Evolutionary conservation across 306 rosid species (phyloP), one percentile per base, ranked within the genome.

Genomic region (Ceratonia siliqua): DNA sequence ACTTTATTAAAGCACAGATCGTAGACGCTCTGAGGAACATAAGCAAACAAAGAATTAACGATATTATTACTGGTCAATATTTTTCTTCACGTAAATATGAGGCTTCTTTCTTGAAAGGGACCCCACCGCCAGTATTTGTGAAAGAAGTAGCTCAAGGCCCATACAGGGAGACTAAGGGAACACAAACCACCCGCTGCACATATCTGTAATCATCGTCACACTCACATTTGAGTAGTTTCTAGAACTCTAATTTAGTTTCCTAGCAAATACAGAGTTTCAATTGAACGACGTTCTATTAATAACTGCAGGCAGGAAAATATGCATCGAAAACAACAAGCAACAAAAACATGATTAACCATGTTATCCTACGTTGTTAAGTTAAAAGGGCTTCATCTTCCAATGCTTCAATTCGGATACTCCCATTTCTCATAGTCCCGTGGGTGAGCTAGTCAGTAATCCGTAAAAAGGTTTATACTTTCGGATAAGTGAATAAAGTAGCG

Each of bases 11-110:
- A 56, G 15, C 7, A 30, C 49, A n/a, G 49, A 57, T 24, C 62
- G 46, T 13, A 27, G 50, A 50, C 22, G 49, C 58, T 50, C 46
- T 5, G 17, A 42, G 32, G 49, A 14, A 59, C 24, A 52, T 25
- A 13, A 49, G 42, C 66, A 45, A 69, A 62, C 42, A 69, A 30
- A 65, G 53, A 64, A 65, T 22, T 54, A 42, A 78, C 62, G 46
- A 68, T 78, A 63, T 30, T 24, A 35, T 72, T 54, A 50, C 73
- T 8, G 1, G 4, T 69, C 70, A 30, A n/a, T 30, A 32, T 12
- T 50, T 41, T 56, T 56, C 50, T 66, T 38, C 72, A 7, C 33
- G n/a, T 35, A 20, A 45, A 53, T 39, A 27, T 18, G 11, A 0
- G 30, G 46, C 42, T 3, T 17, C 20, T 65, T 48, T 32, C 59